Percentiles rank a stretch among this genome's conserved stretches.
phyloP scores from a whole-genome alignment of 495 filamentous ascomycete species.

The Trichoderma erinaceum region DNA sequence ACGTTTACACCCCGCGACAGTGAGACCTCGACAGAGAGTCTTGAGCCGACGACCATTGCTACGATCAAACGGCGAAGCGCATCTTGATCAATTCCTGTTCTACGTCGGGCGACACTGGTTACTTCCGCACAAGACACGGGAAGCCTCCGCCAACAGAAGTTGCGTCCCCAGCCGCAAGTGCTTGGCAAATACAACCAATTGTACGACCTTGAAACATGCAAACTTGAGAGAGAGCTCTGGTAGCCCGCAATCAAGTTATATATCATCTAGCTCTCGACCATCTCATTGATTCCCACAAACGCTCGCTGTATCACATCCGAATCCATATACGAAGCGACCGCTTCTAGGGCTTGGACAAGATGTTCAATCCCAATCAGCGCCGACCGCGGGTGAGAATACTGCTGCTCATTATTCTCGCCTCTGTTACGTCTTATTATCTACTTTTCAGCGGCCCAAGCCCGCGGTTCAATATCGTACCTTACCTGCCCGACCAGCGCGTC shows the following conservation, averaged over 20 bases:
- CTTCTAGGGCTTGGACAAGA: neutral
- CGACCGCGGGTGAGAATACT: neutral
- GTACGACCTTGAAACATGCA: neutral
- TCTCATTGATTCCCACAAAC: neutral
- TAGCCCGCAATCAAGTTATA: constrained; percentile 8
- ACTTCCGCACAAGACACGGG: neutral
- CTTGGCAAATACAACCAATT: neutral
- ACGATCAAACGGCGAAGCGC: neutral
- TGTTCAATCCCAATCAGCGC: constrained; percentile 4
- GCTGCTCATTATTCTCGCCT: neutral
- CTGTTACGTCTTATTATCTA: constrained; percentile 11
- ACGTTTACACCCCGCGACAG: constrained; percentile 3
- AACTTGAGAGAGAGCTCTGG: constrained; percentile 9
- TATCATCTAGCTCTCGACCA: neutral
- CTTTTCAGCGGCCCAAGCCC: constrained; percentile 15
- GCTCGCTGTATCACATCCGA: neutral
- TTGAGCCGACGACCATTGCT: neutral
- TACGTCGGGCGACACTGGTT: neutral
- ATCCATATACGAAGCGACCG: neutral
- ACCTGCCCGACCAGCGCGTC: neutral
- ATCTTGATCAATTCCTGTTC: neutral
- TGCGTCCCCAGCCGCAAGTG: constrained; percentile 3
- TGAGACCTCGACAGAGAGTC: neutral
- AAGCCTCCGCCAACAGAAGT: neutral
- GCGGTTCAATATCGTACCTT: constrained; percentile 9